Conservation (phyloP, 345 rosid genomes). For the Carallia brachiata region DNA sequence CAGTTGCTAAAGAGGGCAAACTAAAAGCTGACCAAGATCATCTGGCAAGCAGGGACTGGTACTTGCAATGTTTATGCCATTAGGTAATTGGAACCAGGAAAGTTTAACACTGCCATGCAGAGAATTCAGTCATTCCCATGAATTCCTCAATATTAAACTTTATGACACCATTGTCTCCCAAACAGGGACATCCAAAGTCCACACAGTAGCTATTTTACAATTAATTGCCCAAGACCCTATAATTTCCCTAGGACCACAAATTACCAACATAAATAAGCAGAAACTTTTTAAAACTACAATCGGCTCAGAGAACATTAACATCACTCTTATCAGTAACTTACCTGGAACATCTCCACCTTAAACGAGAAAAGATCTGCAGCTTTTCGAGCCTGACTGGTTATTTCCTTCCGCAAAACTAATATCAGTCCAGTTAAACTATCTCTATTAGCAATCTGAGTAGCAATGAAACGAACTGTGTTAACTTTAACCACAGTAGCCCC, state of each 20-base stretch:
- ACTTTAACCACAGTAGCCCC: constrained; percentile 72
- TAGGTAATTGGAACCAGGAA: too few species aligned
- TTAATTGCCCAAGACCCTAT: background rate
- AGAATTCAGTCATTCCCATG: too few species aligned
- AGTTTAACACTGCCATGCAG: too few species aligned
- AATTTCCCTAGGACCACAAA: background rate
- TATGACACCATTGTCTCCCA: background rate
- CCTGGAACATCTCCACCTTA: constrained; percentile 90
- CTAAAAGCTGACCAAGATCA: too few species aligned
- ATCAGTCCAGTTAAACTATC: constrained; percentile 64
- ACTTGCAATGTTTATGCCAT: too few species aligned
- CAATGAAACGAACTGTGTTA: constrained; percentile 50
- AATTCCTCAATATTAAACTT: background rate
- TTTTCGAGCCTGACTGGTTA: constrained; percentile 74
- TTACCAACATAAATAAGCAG: background rate
- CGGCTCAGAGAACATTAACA: background rate
- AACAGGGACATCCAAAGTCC: background rate
- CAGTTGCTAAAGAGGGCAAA: too few species aligned
- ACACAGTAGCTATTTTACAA: background rate
- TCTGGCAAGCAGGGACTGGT: too few species aligned
- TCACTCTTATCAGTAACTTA: constrained; percentile 14
- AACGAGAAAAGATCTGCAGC: constrained; percentile 68
- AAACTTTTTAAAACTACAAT: too few species aligned
- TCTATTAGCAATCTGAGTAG: constrained; percentile 52
- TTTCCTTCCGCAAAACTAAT: constrained; percentile 63